A percentile compares a stretch with the other conserved stretches of the same genome.
Evolutionary conservation across 352 stramenopile species (phyloP).

Genomic region (Phytophthora capsici): DNA sequence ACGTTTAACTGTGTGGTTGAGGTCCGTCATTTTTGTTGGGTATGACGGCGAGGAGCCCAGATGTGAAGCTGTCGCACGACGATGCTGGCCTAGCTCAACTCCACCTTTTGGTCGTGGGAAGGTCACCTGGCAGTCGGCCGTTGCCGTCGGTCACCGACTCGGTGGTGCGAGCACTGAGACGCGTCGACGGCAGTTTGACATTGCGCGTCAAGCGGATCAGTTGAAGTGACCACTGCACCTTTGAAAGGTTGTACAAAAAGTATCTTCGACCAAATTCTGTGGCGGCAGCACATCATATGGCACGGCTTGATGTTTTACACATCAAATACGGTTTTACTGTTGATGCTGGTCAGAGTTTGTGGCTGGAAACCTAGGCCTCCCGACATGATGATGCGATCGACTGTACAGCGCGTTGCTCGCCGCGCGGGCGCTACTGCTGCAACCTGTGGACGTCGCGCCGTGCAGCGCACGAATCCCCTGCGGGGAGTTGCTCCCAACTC

Average conservation of each 20-base stretch:
- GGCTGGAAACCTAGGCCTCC: constrained; percentile 26
- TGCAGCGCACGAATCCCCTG: constrained; percentile 19
- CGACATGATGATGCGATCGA: constrained; percentile 57
- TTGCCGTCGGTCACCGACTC: too few relatives aligned
- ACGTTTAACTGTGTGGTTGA: constrained; percentile 1
- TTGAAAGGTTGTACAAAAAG: too few relatives aligned
- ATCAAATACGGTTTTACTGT: background rate
- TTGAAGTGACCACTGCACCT: constrained; percentile 13
- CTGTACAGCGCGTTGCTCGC: constrained; percentile 50
- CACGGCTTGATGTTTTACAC: constrained; percentile 15
- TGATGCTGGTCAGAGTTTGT: constrained; percentile 17
- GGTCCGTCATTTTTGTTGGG: constrained; percentile 16
- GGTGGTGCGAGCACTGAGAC: constrained; percentile 6
- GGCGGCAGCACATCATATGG: background rate
- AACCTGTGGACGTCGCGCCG: constrained; percentile 19
- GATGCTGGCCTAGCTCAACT: constrained; percentile 6
- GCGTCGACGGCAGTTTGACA: background rate
- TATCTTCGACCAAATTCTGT: constrained; percentile 2
- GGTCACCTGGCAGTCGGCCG: background rate
- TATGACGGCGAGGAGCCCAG: constrained; percentile 8
- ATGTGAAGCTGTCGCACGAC: constrained; percentile 21
- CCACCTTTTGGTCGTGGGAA: constrained; percentile 14
- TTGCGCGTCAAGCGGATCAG: constrained; percentile 10
- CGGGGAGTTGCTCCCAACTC: constrained; percentile 3
- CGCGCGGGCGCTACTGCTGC: constrained; percentile 24